These are phyloP conservation scores for Daedaleopsis nitida DNA, from an alignment of 768 basidiomycete species.

Conservation along the genomic window DNA sequence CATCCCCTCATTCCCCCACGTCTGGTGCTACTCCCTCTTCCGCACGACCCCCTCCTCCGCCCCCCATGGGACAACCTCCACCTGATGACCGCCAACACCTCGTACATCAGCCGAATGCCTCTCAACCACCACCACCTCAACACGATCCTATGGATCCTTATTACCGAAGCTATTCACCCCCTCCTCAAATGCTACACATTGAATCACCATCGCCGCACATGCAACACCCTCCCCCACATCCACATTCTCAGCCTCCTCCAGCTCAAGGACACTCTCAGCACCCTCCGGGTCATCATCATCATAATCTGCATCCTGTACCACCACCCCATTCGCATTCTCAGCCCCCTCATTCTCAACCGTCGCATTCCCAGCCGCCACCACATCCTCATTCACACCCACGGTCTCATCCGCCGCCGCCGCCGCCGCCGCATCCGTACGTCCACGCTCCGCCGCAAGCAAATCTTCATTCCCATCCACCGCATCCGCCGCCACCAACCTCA, in stretches of 20 bases:
- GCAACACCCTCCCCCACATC: background rate
- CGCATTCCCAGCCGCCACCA: background rate
- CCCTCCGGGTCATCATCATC: slow-evolving; percentile 1
- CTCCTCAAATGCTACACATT: slow-evolving; percentile 5
- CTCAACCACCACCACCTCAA: slow-evolving; percentile 3
- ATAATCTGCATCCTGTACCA: background rate
- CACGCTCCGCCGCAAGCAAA: slow-evolving; percentile 5
- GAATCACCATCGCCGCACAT: slow-evolving; percentile 8
- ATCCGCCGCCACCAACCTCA: slow-evolving; percentile 4
- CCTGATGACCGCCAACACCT: slow-evolving; percentile 6
- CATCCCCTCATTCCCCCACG: slow-evolving; percentile 11
- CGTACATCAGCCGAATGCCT: background rate
- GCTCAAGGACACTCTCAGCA: background rate
- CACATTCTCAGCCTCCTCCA: background rate
- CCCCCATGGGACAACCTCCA: background rate
- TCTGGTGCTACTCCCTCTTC: slow-evolving; percentile 15
- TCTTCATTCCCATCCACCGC: slow-evolving; percentile 4
- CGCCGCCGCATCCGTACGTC: background rate
- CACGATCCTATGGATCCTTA: background rate
- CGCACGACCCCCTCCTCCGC: slow-evolving; percentile 1
- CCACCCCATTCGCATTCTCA: background rate
- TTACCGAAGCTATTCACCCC: background rate
- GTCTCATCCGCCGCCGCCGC: background rate
- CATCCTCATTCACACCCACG: background rate
- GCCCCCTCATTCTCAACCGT: slow-evolving; percentile 2